A percentile compares a stretch with the other conserved stretches of the same genome.
These are phyloP conservation scores for Phlegmacium glaucopus DNA, from an alignment of 768 basidiomycete species.

Conservation along the genomic window DNA sequence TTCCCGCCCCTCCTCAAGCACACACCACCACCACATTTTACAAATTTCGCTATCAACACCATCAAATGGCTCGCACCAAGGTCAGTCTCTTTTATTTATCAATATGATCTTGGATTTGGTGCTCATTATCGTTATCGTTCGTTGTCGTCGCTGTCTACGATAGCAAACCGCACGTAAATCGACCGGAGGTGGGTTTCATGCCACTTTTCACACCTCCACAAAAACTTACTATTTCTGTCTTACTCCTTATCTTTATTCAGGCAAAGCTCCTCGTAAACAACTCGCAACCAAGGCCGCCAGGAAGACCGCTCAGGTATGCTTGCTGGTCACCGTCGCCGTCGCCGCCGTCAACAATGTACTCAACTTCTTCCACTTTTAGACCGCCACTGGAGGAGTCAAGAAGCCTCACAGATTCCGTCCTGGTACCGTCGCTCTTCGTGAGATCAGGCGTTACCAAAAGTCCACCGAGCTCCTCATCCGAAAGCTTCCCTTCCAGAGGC, in stretches of 20 bases:
- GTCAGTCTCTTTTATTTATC: conserved; percentile 32
- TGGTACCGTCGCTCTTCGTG: conserved; percentile 98
- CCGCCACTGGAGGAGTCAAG: conserved; percentile 96
- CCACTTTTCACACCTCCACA: conserved; percentile 9
- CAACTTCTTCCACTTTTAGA: conserved; percentile 31
- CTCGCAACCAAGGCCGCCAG: conserved; percentile 95
- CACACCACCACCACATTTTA: conserved; percentile 29
- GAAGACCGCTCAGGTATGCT: conserved; percentile 75
- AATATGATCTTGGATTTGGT: conserved; percentile 3
- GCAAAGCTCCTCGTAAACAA: conserved; percentile 91
- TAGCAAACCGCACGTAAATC: conserved; percentile 99
- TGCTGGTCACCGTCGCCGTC: conserved; percentile 23
- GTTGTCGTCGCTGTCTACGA: conserved; percentile 27
- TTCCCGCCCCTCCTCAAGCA: conserved; percentile 36
- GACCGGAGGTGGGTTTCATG: conserved; percentile 75
- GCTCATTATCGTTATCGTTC: conserved; percentile 29
- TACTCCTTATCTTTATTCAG: conserved; percentile 35
- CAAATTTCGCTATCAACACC: conserved; percentile 21
- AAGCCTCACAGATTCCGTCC: conserved; percentile 98
- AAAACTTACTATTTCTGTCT: conserved; percentile 10
- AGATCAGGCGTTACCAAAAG: conserved; percentile 98
- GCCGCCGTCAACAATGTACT: conserved; percentile 13
- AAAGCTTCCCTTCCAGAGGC: conserved; percentile 99
- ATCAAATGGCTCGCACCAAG: conserved; percentile 86
- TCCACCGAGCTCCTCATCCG: conserved; percentile 98